Evolutionary conservation across 768 basidiomycete genomes (phyloP).

Genomic region (Collybia nuda): DNA sequence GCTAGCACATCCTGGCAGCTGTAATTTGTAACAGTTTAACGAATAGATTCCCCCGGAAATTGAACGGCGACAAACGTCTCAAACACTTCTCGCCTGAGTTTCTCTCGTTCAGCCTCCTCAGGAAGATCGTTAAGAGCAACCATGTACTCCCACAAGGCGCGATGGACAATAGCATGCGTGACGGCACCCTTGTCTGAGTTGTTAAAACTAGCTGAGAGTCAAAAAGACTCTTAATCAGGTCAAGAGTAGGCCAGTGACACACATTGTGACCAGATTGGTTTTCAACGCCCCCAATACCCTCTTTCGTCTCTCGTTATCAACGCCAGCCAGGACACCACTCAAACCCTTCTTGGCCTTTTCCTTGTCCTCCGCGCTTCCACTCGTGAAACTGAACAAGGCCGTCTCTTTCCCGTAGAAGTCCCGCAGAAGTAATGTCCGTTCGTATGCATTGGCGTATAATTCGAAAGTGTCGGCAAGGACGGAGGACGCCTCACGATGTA

Average conservation of each 20-base stretch:
- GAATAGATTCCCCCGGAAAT: background rate
- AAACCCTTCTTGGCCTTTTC: conserved; percentile 68
- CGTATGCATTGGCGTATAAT: conserved; percentile 82
- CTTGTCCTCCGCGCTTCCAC: conserved; percentile 60
- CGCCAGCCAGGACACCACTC: conserved; percentile 62
- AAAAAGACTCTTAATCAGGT: conserved; percentile 1
- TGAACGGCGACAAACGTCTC: conserved; percentile 54
- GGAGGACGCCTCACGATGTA: conserved; percentile 82
- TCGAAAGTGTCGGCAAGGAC: conserved; percentile 90
- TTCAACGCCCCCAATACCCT: conserved; percentile 69
- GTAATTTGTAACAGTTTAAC: background rate
- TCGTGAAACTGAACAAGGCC: conserved; percentile 59
- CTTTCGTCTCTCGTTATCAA: conserved; percentile 61
- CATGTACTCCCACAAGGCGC: conserved; percentile 85
- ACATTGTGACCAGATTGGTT: conserved; percentile 78
- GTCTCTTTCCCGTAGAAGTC: conserved; percentile 94
- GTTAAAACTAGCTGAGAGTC: conserved; percentile 63
- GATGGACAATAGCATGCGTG: conserved; percentile 85
- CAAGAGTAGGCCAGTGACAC: conserved; percentile 20
- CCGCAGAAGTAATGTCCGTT: conserved; percentile 74
- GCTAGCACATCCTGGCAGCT: conserved; percentile 85
- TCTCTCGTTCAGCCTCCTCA: conserved; percentile 70
- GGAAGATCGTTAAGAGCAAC: conserved; percentile 53
- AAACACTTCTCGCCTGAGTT: conserved; percentile 75
- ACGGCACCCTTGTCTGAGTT: conserved; percentile 90